Conservation (phyloP, 129 eudicot species). For the Daucus carota region DNA sequence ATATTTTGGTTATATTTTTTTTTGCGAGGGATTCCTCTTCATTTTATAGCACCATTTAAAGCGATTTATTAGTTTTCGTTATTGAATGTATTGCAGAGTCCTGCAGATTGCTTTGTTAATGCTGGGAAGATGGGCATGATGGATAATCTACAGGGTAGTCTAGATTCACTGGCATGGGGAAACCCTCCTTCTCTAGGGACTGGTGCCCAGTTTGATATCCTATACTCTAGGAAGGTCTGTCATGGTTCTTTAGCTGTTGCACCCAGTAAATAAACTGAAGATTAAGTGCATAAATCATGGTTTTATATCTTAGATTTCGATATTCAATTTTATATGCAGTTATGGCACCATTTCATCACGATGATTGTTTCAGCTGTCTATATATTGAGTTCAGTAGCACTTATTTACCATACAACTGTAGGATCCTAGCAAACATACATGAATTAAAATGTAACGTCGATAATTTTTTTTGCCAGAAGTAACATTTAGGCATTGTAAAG, state of each 20-base stretch:
- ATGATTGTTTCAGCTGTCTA: neutral
- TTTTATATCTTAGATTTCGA: neutral
- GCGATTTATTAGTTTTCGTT: constrained; percentile 3
- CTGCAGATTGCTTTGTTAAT: constrained; percentile 65
- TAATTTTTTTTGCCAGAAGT: neutral
- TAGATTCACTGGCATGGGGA: constrained; percentile 90
- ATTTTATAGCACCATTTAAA: neutral
- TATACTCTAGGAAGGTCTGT: constrained; percentile 60
- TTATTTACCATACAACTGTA: neutral
- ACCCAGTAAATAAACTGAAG: neutral
- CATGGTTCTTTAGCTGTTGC: neutral
- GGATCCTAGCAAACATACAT: neutral
- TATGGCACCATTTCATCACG: neutral
- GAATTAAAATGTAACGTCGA: neutral
- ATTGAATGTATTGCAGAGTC: constrained; percentile 44
- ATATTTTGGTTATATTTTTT: neutral
- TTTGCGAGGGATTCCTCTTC: neutral
- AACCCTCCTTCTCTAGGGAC: constrained; percentile 76
- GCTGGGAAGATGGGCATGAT: constrained; percentile 59
- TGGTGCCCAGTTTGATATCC: constrained; percentile 62
- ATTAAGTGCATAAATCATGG: neutral
- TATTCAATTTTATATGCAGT: neutral
- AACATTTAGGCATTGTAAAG: neutral
- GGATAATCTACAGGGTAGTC: constrained; percentile 69
- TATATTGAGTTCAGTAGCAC: neutral